Conservation (phyloP, 73 alveolate species). For the Breviolum minutum region DNA sequence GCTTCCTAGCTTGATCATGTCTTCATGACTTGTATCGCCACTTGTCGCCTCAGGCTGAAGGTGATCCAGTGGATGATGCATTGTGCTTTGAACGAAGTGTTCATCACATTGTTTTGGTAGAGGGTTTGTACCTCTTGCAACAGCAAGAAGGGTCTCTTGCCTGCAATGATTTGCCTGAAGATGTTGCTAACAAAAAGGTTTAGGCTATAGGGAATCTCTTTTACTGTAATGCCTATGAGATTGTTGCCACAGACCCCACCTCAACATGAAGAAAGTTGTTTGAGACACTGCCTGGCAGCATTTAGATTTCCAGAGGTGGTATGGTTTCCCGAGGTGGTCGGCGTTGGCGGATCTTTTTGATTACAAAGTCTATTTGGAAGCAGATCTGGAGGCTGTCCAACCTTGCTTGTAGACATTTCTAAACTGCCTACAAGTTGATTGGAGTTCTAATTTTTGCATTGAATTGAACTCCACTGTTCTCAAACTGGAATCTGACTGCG, state of each 20-base stretch:
- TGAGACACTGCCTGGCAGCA: background rate
- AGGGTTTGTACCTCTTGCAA: constrained; percentile 67
- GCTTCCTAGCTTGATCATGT: background rate
- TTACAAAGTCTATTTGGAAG: constrained; percentile 48
- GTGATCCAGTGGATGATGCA: constrained; percentile 46
- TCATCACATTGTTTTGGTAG: constrained; percentile 63
- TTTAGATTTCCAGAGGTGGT: background rate
- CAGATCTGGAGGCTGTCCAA: constrained; percentile 43
- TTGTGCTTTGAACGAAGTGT: constrained; percentile 25
- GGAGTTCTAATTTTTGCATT: too few relatives aligned
- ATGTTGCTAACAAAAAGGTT: background rate
- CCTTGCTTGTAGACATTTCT: background rate
- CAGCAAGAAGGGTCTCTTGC: constrained; percentile 17
- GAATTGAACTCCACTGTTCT: too few relatives aligned
- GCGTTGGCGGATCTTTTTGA: constrained; percentile 5
- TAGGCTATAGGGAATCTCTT: background rate
- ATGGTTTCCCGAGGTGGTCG: constrained; percentile 17
- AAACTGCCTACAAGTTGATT: too few relatives aligned
- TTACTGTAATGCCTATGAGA: background rate
- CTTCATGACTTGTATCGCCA: background rate
- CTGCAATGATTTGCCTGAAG: background rate
- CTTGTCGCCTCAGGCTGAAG: constrained; percentile 16
- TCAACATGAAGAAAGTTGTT: background rate
- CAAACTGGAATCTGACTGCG: background rate
- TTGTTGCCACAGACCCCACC: background rate